Percentiles rank a stretch among this genome's conserved stretches.
These are phyloP conservation scores for Scutellaria baicalensis DNA, from an alignment of 257 asterid genomes.

Conservation along the genomic window DNA sequence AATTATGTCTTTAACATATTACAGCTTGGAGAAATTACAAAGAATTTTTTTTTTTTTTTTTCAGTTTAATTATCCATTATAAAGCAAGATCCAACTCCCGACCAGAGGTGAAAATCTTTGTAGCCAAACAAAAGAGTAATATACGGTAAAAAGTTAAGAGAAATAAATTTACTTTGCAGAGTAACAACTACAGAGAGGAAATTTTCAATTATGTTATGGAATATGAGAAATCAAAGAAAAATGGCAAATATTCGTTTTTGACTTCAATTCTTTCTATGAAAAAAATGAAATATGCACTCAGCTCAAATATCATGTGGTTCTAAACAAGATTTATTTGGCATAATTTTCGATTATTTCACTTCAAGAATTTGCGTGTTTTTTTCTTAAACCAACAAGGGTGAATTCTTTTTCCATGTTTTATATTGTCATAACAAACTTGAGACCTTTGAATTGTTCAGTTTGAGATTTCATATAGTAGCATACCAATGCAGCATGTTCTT, in stretches of 20 bases:
- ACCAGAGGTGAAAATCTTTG: not conserved
- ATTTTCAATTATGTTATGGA: not conserved
- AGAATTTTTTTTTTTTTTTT: not conserved
- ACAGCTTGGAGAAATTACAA: slow-evolving; percentile 2
- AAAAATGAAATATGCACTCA: not conserved
- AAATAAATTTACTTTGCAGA: not conserved
- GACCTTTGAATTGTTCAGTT: slow-evolving; percentile 7
- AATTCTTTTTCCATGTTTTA: not conserved
- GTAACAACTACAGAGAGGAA: not conserved
- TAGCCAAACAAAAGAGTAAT: not conserved
- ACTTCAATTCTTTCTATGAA: not conserved
- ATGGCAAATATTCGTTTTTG: not conserved
- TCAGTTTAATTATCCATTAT: not conserved
- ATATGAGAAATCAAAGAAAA: not conserved
- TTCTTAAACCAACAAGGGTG: not conserved
- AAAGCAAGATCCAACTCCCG: not conserved
- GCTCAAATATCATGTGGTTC: slow-evolving; percentile 1
- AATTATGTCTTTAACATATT: not conserved
- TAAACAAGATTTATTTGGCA: not conserved
- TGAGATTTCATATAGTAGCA: slow-evolving; percentile 11
- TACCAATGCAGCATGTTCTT: slow-evolving; percentile 82
- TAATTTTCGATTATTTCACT: not conserved
- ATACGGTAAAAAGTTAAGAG: not conserved
- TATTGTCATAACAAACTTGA: not conserved
- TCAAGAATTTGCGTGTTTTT: not conserved